phyloP scores from a whole-genome alignment of 805 yeast species.

The Ogataea neopini region DNA sequence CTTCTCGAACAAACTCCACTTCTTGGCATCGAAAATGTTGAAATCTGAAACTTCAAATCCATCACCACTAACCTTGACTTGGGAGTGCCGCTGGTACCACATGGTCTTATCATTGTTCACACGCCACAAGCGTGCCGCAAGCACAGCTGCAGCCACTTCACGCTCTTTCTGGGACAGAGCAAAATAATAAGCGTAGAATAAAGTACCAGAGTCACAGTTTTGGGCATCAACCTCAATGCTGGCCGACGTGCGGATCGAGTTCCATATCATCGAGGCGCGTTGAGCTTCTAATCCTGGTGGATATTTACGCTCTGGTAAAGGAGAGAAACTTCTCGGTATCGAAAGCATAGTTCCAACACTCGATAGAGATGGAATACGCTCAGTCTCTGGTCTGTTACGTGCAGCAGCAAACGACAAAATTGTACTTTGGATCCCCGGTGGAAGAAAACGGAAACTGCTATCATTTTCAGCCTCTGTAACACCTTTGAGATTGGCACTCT shows the following conservation, averaged over 20 bases:
- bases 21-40: constrained; percentile 44
- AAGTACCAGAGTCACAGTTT: constrained; percentile 36
- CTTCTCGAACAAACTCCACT: constrained; percentile 45
- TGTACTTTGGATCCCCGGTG: constrained; percentile 38
- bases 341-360: constrained; percentile 28
- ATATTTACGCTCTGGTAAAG: constrained; percentile 26
- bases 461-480: constrained; percentile 25
- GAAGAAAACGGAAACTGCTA: constrained; percentile 33
- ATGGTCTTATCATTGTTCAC: constrained; percentile 32
- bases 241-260: constrained; percentile 24
- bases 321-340: constrained; percentile 30
- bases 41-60: constrained; percentile 44
- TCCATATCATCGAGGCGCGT: constrained; percentile 36
- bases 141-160: constrained; percentile 35
- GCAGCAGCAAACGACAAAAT: constrained; percentile 32
- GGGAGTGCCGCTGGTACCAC: constrained; percentile 40
- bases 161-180: constrained; percentile 44
- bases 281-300: constrained; percentile 38
- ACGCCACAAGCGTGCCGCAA: constrained; percentile 42
- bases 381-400: constrained; percentile 20
- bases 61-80: constrained; percentile 40
- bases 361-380: constrained; percentile 21
- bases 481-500: neutral
- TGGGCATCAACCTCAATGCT: constrained; percentile 30
- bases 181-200: constrained; percentile 47